phyloP scores from a whole-genome alignment of 768 basidiomycete species.

The Xanthoconium purpureum region DNA sequence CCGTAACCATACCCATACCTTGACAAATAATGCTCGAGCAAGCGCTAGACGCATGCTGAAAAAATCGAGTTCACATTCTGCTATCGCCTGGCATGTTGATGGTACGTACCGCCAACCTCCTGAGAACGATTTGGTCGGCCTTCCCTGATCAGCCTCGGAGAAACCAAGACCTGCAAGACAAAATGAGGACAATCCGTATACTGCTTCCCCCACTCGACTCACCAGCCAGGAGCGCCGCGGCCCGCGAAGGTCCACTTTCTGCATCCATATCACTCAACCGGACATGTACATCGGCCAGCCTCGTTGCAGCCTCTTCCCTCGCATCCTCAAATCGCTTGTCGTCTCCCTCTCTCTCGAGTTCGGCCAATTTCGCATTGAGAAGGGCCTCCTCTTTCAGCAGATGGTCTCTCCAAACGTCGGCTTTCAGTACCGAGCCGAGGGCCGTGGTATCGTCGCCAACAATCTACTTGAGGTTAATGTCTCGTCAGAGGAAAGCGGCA shows the following conservation, averaged over 20 bases:
- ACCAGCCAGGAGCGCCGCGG: constrained; percentile 87
- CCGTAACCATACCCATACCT: constrained; percentile 52
- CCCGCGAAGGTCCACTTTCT: constrained; percentile 92
- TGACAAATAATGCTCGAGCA: constrained; percentile 94
- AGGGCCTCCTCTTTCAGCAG: constrained; percentile 79
- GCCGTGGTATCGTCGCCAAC: constrained; percentile 91
- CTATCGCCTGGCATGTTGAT: background rate
- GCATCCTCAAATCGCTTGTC: constrained; percentile 82
- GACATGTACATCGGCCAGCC: constrained; percentile 86
- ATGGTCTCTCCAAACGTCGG: constrained; percentile 98
- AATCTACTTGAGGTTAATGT: constrained; percentile 47
- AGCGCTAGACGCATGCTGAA: constrained; percentile 91
- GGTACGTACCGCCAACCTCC: constrained; percentile 84
- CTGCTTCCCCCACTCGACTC: constrained; percentile 3
- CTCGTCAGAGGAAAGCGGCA: background rate
- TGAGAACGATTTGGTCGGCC: constrained; percentile 82
- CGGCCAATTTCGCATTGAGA: constrained; percentile 69
- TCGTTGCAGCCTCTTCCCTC: constrained; percentile 76
- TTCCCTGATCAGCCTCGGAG: constrained; percentile 79
- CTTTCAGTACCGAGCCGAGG: constrained; percentile 93
- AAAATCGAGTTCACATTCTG: background rate
- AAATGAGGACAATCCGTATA: background rate
- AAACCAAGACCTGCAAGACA: constrained; percentile 78
- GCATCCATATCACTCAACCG: constrained; percentile 97
- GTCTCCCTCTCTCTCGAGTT: constrained; percentile 70